Conservation (phyloP, 2,329 filamentous ascomycete species). For the Aspergillus thermomutatus region DNA sequence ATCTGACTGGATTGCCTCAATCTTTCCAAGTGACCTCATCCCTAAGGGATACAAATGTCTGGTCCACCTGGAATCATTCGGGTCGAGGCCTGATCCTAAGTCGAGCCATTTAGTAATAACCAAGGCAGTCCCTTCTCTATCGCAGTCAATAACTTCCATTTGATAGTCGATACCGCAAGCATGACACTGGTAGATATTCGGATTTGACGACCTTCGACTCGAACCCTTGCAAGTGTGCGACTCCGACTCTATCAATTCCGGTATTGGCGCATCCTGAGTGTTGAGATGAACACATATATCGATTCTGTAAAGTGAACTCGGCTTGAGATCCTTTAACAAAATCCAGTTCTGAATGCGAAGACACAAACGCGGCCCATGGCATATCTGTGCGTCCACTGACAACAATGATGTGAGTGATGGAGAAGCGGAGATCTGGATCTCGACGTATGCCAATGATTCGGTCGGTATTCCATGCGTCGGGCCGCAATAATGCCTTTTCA, state of each 20-base stretch:
- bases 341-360: not conserved
- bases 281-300: not conserved
- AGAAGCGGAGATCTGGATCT: not conserved
- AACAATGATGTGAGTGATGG: not conserved
- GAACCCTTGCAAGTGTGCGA: not conserved
- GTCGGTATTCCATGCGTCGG: not conserved
- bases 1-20: not conserved
- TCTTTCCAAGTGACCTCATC: too few relatives aligned
- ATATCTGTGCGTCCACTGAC: not conserved
- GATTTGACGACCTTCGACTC: not conserved
- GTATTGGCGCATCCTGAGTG: not conserved
- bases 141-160: not conserved
- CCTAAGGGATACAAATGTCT: too few relatives aligned
- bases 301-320: not conserved
- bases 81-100: not conserved
- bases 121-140: not conserved
- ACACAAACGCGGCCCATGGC: not conserved
- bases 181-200: not conserved
- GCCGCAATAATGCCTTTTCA: not conserved
- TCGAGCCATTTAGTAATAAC: not conserved
- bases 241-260: not conserved
- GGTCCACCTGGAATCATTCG: not conserved
- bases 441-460: not conserved
- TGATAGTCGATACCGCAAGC: not conserved
- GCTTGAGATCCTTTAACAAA: not conserved